Evolutionary conservation across 108 stramenopile species (phyloP).

Genomic region (Pseudonitzschia multiseries): DNA sequence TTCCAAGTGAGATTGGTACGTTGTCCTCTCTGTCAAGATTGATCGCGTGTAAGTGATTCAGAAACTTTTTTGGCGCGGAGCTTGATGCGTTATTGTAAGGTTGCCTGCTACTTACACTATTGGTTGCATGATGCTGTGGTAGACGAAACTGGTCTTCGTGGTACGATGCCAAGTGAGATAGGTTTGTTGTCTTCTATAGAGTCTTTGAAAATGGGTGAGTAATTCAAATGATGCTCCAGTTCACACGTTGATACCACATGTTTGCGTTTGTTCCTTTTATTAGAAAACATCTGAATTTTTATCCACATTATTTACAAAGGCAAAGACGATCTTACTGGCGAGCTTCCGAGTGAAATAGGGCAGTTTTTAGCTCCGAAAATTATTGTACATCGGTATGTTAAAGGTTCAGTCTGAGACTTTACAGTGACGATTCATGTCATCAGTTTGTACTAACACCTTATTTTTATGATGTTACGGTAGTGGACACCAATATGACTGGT

Average conservation of each 20-base stretch:
- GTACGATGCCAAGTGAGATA: conserved; percentile 22
- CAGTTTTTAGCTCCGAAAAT: too few species aligned
- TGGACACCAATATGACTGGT: too few species aligned
- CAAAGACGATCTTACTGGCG: neutral
- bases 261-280: neutral
- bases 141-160: neutral
- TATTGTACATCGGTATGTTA: too few species aligned
- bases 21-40: neutral
- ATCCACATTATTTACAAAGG: neutral
- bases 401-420: too few species aligned
- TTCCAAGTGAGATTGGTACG: neutral
- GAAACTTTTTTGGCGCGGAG: neutral
- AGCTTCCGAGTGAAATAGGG: too few species aligned
- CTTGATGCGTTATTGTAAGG: too few species aligned
- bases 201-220: neutral
- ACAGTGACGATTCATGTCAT: too few species aligned
- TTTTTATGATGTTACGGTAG: too few species aligned
- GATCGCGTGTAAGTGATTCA: neutral
- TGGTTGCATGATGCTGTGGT: too few species aligned
- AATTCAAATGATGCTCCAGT: neutral
- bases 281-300: neutral
- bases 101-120: too few species aligned
- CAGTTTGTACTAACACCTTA: too few species aligned
- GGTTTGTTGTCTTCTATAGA: conserved; percentile 12
- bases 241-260: too few species aligned